Percentiles rank a stretch among this genome's conserved stretches.
These are phyloP conservation scores for Claviceps cyperi DNA, from an alignment of 2,329 filamentous ascomycete species.

Conservation along the genomic window DNA sequence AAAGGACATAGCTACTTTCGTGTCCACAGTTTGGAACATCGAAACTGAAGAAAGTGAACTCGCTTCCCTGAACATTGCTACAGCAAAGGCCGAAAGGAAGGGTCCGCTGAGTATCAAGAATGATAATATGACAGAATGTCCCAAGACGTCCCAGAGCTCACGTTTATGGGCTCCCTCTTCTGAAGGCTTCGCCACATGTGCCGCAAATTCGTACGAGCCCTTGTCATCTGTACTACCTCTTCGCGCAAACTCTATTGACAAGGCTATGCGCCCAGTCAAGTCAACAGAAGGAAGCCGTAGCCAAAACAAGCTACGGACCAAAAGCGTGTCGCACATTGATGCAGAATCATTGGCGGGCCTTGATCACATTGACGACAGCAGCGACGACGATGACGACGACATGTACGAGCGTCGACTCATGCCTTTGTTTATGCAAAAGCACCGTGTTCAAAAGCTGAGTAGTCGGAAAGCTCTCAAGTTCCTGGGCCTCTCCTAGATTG, in stretches of 20 bases:
- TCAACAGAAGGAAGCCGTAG: slow-evolving; percentile 17
- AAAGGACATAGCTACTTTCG: slow-evolving; percentile 37
- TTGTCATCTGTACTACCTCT: slow-evolving; percentile 4
- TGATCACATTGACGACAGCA: slow-evolving; percentile 25
- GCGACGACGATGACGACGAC: slow-evolving; percentile 25
- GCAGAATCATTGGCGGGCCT: slow-evolving; percentile 19
- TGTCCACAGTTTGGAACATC: slow-evolving; percentile 36
- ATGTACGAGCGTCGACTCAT: slow-evolving; percentile 37
- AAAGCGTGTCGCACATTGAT: slow-evolving; percentile 11
- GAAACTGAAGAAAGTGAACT: slow-evolving; percentile 19
- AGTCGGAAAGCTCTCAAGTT: slow-evolving; percentile 40
- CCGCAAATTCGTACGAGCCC: background rate
- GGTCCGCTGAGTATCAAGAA: slow-evolving; percentile 12
- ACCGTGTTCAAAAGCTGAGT: slow-evolving; percentile 23
- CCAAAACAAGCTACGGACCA: slow-evolving; percentile 14
- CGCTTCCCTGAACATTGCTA: slow-evolving; percentile 20
- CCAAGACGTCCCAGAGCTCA: slow-evolving; percentile 12
- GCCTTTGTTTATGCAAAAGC: slow-evolving; percentile 30
- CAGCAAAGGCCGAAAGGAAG: slow-evolving; percentile 9
- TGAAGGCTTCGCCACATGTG: background rate
- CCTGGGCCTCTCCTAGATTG: slow-evolving; percentile 28
- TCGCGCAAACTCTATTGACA: slow-evolving; percentile 7
- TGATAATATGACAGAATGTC: slow-evolving; percentile 18
- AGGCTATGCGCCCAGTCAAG: slow-evolving; percentile 15
- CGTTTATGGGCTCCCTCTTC: slow-evolving; percentile 5